Evolutionary conservation across 2,329 filamentous ascomycete genomes (phyloP).

Genomic region (Sporothrix dimorphospora): DNA sequence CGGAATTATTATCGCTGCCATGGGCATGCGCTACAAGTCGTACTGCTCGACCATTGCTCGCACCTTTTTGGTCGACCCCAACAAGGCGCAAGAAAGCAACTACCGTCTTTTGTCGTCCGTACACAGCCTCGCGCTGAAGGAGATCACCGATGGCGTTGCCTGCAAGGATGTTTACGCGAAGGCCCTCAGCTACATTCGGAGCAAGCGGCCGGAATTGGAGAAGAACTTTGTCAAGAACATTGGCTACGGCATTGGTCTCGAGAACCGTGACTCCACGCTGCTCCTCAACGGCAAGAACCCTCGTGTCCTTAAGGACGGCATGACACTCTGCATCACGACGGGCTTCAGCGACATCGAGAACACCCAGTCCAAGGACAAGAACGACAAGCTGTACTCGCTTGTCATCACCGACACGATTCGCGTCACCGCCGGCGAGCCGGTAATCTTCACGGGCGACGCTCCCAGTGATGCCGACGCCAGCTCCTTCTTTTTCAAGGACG

Average conservation of each 20-base stretch:
- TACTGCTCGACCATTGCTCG: conserved; percentile 92
- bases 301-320: conserved; percentile 86
- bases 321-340: conserved; percentile 91
- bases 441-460: conserved; percentile 92
- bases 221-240: conserved; percentile 94
- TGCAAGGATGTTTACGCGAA: conserved; percentile 93
- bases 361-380: conserved; percentile 83
- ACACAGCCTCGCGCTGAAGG: conserved; percentile 88
- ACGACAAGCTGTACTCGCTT: conserved; percentile 85
- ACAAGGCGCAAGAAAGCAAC: conserved; percentile 90
- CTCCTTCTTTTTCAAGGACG: conserved; percentile 98
- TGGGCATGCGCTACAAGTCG: conserved; percentile 93
- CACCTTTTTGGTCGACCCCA: conserved; percentile 95
- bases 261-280: conserved; percentile 82
- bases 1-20: conserved; percentile 88
- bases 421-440: conserved; percentile 75
- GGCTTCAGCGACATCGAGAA: conserved; percentile 91
- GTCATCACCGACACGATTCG: conserved; percentile 92
- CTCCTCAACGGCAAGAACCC: conserved; percentile 85
- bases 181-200: conserved; percentile 75
- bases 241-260: conserved; percentile 89
- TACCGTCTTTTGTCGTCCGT: conserved; percentile 87
- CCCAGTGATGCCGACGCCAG: conserved; percentile 90
- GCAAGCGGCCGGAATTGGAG: conserved; percentile 93
- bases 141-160: conserved; percentile 81